phyloP scores from a whole-genome alignment of 352 stramenopile species.

The Phytophthora boehmeriae region DNA sequence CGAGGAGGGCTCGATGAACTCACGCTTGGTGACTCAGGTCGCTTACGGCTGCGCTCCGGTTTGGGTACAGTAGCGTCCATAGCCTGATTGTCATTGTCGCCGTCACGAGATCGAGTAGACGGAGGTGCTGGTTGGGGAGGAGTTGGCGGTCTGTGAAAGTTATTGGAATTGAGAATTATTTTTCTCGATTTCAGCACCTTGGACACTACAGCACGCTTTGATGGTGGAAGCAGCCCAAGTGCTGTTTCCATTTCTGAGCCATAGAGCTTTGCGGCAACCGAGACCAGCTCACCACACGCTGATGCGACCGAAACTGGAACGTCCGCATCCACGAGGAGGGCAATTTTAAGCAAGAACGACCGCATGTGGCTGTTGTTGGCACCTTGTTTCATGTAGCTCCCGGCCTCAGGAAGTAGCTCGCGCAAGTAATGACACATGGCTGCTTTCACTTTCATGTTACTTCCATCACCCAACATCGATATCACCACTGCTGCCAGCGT shows the following conservation, averaged over 20 bases:
- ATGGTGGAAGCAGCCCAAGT: slow-evolving; percentile 59
- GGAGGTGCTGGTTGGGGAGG: slow-evolving; percentile 11
- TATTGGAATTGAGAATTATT: slow-evolving; percentile 50
- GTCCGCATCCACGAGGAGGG: slow-evolving; percentile 68
- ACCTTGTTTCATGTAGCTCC: slow-evolving; percentile 67
- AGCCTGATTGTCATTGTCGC: slow-evolving; percentile 27
- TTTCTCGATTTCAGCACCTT: slow-evolving; percentile 65
- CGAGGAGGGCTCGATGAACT: slow-evolving; percentile 43
- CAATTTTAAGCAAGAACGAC: slow-evolving; percentile 70
- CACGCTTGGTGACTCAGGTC: slow-evolving; percentile 51
- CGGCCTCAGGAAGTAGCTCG: slow-evolving; percentile 52
- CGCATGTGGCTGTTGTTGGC: slow-evolving; percentile 73
- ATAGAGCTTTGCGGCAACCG: slow-evolving; percentile 53
- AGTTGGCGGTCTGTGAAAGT: slow-evolving; percentile 13
- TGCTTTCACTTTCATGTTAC: slow-evolving; percentile 81
- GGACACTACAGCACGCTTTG: slow-evolving; percentile 54
- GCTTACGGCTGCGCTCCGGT: slow-evolving; percentile 52
- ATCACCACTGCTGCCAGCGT: slow-evolving; percentile 55
- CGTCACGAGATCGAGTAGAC: slow-evolving; percentile 20
- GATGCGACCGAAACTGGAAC: slow-evolving; percentile 59
- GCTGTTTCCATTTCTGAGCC: slow-evolving; percentile 54
- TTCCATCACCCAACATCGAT: slow-evolving; percentile 69
- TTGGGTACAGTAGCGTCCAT: slow-evolving; percentile 6
- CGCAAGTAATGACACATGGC: slow-evolving; percentile 73
- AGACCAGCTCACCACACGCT: slow-evolving; percentile 65